phyloP scores from a whole-genome alignment of 1,284 basidiomycete species.

The Cutaneotrichosporon arboriforme region DNA sequence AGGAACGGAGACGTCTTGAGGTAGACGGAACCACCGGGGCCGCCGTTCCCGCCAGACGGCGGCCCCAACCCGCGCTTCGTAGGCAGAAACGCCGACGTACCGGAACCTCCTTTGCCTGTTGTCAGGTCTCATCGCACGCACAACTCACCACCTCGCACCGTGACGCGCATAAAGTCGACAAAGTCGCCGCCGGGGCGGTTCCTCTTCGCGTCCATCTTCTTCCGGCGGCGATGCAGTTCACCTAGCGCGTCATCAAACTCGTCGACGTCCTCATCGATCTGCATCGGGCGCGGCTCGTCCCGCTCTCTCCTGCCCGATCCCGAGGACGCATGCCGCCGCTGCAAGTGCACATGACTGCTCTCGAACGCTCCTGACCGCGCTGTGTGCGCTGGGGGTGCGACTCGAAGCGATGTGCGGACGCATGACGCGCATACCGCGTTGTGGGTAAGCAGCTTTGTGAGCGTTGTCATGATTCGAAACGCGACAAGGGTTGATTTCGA shows the following conservation, averaged over 20 bases:
- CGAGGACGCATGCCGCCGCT: not conserved
- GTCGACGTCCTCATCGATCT: conserved; percentile 17
- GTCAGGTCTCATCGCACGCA: conserved; percentile 1
- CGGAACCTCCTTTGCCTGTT: conserved; percentile 72
- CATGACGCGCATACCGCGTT: not conserved
- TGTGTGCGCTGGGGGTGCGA: no score
- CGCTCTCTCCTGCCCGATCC: not conserved
- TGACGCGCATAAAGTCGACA: conserved; percentile 71
- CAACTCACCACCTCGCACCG: conserved; percentile 63
- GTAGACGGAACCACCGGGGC: conserved; percentile 78
- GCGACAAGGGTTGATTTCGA: no score
- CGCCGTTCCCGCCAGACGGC: conserved; percentile 84
- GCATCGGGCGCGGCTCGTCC: conserved; percentile 5
- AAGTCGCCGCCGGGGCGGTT: conserved; percentile 65
- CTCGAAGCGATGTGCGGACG: not conserved
- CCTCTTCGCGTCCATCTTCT: conserved; percentile 42
- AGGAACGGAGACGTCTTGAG: conserved; percentile 68
- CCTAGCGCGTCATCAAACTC: conserved; percentile 31
- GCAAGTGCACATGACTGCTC: not conserved
- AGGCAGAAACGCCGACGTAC: conserved; percentile 77
- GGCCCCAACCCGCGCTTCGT: conserved; percentile 66
- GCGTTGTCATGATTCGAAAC: no score
- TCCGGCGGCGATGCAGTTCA: conserved; percentile 36
- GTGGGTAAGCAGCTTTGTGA: no score
- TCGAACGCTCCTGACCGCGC: no score